phyloP scores from a whole-genome alignment of 73 alveolate genomes.

The Paramecium tetraurelia region DNA sequence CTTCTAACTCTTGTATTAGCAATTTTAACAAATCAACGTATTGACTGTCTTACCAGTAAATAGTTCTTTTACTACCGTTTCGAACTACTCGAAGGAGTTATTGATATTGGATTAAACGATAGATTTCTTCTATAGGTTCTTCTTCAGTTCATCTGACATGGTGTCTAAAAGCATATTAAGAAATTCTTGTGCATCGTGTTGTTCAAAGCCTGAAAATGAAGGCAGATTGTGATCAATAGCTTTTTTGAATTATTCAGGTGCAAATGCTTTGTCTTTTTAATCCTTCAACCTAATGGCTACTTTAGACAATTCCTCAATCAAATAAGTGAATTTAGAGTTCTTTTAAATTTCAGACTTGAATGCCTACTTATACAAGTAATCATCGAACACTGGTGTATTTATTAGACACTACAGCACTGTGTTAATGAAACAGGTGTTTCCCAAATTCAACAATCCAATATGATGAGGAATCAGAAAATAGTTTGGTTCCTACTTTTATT shows the following conservation, averaged over 20 bases:
- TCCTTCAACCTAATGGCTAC: not conserved
- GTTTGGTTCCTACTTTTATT: not conserved
- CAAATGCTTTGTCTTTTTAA: conserved; percentile 1
- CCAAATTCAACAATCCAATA: conserved; percentile 75
- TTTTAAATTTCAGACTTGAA: conserved; percentile 20
- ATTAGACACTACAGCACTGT: conserved; percentile 73
- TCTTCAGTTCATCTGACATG: conserved; percentile 54
- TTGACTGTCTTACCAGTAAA: conserved; percentile 66
- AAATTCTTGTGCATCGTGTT: conserved; percentile 72
- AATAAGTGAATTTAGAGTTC: not conserved
- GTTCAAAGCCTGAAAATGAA: conserved; percentile 62
- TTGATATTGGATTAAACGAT: not conserved
- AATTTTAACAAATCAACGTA: conserved; percentile 48
- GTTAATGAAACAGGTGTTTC: conserved; percentile 84
- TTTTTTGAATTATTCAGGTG: conserved; percentile 47
- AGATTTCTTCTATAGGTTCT: not conserved
- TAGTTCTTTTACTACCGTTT: conserved; percentile 65
- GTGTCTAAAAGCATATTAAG: conserved; percentile 51
- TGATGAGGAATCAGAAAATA: conserved; percentile 10
- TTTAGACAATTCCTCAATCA: conserved; percentile 31
- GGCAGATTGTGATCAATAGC: conserved; percentile 59
- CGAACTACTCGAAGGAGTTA: conserved; percentile 32
- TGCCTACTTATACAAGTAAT: conserved; percentile 45
- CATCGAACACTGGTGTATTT: conserved; percentile 70
- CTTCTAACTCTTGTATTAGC: conserved; percentile 45